Base-by-base conservation (phyloP, 306 rosid genomes). In the Vigna reflexopilosa region DNA sequence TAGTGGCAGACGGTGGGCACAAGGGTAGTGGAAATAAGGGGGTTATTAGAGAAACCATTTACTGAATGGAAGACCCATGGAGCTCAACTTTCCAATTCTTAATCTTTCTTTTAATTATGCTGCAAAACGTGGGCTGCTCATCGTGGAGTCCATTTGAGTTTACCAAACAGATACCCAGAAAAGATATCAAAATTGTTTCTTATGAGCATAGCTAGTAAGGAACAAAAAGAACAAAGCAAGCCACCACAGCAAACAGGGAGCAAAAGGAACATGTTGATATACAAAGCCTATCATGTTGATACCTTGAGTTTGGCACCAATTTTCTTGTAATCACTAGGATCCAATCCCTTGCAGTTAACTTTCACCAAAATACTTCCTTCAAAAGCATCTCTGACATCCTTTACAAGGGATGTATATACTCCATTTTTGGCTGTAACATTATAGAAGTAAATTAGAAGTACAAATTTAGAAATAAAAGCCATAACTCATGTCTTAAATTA, bases 271-370 rank as follows among this genome's bases (percentile, higher is more conserved):
- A 22, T 16, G 38, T 34, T 9, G 15, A n/a, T 36, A 36, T 34
- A n/a, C 26, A 67, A 73, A 16, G 44, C 44, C 20, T 36, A 54
- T 76, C 45, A 83, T 57, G 28, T 48, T 57, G 64, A 77, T 57
- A 91, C 98, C 98, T 91, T 91, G 67, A 95, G 97, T 83, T 95
- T 95, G 82, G 93, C 98, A 48, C 98, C 98, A 81, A 93, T 44
- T 89, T 90, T 95, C 89, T 91, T 95, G 90, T 95, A 95, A 86
- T 95, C 99, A 75, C 96, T 93, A 36, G 97, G 88, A 58, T 92
- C 93, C 96, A 95, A 86, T 65, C 96, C 97, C 67, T 42, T 86
- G 84, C 99, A 95, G 83, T 93, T 93, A 78, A 95, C 69, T 81
- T 89, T 95, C 87, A 83, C 98, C 76, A 95, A 77, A 50, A 85